Evolutionary conservation across 23 red algal genomes (phyloP).

Genomic region (Agarophyton chilense): DNA sequence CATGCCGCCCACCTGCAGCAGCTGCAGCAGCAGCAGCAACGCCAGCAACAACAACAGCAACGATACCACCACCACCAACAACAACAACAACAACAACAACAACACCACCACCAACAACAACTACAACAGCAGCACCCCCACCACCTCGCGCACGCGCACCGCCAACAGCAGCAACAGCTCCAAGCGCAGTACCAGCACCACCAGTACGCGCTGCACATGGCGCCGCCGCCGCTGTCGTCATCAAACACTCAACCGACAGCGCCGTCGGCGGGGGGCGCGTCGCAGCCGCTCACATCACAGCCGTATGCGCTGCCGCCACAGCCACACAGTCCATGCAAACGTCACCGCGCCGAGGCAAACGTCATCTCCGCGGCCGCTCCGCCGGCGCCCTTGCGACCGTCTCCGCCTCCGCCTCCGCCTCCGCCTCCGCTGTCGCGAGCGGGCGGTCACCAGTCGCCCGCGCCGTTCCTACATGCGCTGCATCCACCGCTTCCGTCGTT

Average conservation of each 20-base stretch:
- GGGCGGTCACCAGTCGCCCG: neutral
- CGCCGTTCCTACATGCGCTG: constrained; percentile 28
- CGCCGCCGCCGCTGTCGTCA: neutral
- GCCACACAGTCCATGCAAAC: neutral
- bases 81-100: no score
- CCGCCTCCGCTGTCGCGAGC: neutral
- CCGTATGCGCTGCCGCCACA: neutral
- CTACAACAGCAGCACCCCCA: neutral
- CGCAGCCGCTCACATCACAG: neutral
- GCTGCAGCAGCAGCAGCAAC: neutral
- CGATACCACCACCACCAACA: no score
- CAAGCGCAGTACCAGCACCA: neutral
- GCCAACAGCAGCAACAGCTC: neutral
- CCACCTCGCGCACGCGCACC: neutral
- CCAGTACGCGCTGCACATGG: neutral
- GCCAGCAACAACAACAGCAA: neutral
- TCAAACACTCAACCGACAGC: neutral
- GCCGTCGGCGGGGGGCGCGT: neutral
- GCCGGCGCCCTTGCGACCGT: neutral
- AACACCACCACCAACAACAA: no score
- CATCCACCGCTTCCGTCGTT: constrained; percentile 52
- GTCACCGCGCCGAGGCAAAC: neutral
- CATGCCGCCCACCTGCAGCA: neutral
- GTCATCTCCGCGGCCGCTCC: no score
- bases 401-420: neutral